Evolutionary conservation across 1,284 basidiomycete species (phyloP).

Genomic region (Tylopilus sp.): DNA sequence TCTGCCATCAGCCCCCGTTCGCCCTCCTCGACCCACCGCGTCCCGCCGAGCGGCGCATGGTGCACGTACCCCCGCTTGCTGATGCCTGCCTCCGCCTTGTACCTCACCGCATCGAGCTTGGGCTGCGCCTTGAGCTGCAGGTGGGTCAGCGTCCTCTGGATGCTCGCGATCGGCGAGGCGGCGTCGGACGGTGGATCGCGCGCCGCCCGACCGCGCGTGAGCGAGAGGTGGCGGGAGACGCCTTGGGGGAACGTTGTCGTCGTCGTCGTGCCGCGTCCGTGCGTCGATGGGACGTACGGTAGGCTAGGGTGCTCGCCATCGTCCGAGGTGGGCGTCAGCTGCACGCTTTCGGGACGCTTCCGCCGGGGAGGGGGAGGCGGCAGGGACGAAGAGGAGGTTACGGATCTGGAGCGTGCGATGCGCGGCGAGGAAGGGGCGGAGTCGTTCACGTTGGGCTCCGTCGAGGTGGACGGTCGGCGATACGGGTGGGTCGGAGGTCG

Average conservation of each 20-base stretch:
- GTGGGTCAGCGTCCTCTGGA: slow-evolving; percentile 47
- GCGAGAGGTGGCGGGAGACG: slow-evolving; percentile 40
- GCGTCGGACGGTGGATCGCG: slow-evolving; percentile 11
- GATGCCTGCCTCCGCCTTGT: slow-evolving; percentile 67
- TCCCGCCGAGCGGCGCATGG: slow-evolving; percentile 24
- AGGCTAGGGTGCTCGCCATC: slow-evolving; percentile 11
- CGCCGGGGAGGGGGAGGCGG: slow-evolving; percentile 44
- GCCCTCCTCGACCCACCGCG: slow-evolving; percentile 28
- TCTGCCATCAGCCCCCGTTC: slow-evolving; percentile 37
- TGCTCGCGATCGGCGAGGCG: slow-evolving; percentile 34
- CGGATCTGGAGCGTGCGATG: slow-evolving; percentile 51
- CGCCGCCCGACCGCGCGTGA: slow-evolving; percentile 24
- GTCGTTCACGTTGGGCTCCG: slow-evolving; percentile 22
- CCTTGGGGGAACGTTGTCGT: too few species aligned
- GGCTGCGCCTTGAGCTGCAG: slow-evolving; percentile 47
- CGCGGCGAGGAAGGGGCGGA: slow-evolving; percentile 36
- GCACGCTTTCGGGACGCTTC: slow-evolving; percentile 61
- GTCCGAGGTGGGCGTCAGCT: slow-evolving; percentile 38
- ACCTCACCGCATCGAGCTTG: slow-evolving; percentile 53
- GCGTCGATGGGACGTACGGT: slow-evolving; percentile 2
- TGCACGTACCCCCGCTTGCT: slow-evolving; percentile 55
- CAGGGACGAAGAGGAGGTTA: slow-evolving; percentile 43
- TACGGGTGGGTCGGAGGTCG: slow-evolving; percentile 58
- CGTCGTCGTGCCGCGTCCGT: slow-evolving; percentile 8
- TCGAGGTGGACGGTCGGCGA: slow-evolving; percentile 37